phyloP scores from a whole-genome alignment of 495 filamentous ascomycete genomes.

The Neurospora sp. region DNA sequence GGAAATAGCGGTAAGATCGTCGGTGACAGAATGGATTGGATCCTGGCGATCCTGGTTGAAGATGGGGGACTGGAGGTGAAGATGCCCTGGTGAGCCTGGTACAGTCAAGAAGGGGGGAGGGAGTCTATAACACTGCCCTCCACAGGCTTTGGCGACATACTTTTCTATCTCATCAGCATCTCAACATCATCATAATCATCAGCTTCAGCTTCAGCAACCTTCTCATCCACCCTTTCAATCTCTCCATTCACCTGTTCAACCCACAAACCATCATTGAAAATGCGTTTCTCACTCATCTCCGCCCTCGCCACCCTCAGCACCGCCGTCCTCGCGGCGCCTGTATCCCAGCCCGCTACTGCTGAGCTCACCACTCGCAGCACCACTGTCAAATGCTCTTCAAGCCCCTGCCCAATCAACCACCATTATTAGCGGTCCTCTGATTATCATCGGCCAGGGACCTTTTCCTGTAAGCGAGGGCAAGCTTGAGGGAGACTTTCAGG shows the following conservation, averaged over 20 bases:
- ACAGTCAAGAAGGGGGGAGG: too few relatives aligned
- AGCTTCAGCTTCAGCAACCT: neutral
- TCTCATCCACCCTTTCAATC: too few relatives aligned
- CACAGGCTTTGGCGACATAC: neutral
- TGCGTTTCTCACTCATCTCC: constrained; percentile 15
- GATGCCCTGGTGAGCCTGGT: too few relatives aligned
- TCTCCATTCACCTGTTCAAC: neutral
- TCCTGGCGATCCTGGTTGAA: neutral
- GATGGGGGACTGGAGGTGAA: neutral
- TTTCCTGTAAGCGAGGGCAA: constrained; percentile 10
- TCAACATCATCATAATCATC: neutral
- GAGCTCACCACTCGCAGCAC: constrained; percentile 5
- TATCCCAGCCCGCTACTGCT: neutral
- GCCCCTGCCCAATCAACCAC: neutral
- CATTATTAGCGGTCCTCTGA: constrained; percentile 15
- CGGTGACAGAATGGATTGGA: neutral
- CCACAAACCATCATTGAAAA: neutral
- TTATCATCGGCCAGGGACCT: constrained; percentile 18
- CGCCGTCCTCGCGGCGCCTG: constrained; percentile 1
- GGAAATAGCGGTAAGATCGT: neutral
- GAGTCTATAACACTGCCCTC: too few relatives aligned
- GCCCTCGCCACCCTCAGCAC: constrained; percentile 4
- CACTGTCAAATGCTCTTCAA: neutral
- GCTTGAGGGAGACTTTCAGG: neutral
- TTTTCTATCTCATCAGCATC: neutral